A percentile compares a stretch with the other conserved stretches of the same genome.
Conservation (phyloP, 2,329 filamentous ascomycete genomes). For the Alternaria gaisen region DNA sequence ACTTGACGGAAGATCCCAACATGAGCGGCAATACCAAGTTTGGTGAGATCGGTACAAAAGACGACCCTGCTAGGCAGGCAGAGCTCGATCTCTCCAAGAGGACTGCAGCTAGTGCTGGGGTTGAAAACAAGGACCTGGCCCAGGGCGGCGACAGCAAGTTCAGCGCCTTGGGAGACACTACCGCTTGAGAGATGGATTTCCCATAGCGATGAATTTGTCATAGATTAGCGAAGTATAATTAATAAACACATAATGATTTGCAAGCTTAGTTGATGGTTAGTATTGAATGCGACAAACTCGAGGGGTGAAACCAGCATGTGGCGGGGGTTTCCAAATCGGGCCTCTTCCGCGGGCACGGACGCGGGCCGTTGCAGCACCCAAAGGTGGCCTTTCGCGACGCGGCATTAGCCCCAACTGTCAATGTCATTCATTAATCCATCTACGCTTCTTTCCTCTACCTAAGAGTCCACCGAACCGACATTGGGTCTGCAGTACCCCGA, state of each 20-base stretch:
- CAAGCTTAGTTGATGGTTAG: neutral
- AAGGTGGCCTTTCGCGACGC: constrained; percentile 48
- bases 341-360: constrained; percentile 35
- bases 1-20: constrained; percentile 57
- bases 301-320: constrained; percentile 9
- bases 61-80: constrained; percentile 64
- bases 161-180: constrained; percentile 27
- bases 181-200: constrained; percentile 7
- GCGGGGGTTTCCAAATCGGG: constrained; percentile 24
- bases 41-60: constrained; percentile 61
- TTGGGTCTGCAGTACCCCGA: constrained; percentile 39
- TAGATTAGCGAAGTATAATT: neutral
- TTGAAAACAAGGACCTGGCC: constrained; percentile 21
- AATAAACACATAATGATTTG: neutral
- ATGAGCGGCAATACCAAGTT: constrained; percentile 34
- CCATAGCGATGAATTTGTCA: constrained; percentile 6
- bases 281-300: neutral
- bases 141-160: constrained; percentile 35
- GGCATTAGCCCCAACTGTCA: constrained; percentile 14
- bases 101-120: constrained; percentile 44
- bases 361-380: constrained; percentile 35
- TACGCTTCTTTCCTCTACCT: constrained; percentile 16
- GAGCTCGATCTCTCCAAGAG: constrained; percentile 49
- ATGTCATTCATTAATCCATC: constrained; percentile 32
- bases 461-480: constrained; percentile 23